Percentiles rank a stretch among this genome's conserved stretches.
phyloP scores from a whole-genome alignment of 805 yeast species.

The Saccharomycopsis vini region DNA sequence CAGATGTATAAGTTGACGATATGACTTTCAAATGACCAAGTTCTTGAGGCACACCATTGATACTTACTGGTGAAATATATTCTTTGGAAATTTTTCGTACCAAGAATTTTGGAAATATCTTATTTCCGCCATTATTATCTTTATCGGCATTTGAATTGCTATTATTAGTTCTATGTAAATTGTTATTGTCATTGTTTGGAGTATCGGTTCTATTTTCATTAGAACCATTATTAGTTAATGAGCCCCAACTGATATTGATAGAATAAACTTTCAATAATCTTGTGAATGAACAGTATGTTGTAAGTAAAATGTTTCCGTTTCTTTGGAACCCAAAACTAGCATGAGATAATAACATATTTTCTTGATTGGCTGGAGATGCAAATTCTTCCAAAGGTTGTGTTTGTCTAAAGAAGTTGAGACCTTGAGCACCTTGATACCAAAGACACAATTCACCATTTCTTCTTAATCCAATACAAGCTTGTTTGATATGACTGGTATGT shows the following conservation, averaged over 20 bases:
- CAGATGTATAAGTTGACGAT: slow-evolving; percentile 32
- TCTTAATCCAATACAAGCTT: slow-evolving; percentile 62
- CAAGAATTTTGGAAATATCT: slow-evolving; percentile 31
- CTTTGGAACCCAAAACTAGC: slow-evolving; percentile 46
- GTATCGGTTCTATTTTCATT: not conserved
- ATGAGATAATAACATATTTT: slow-evolving; percentile 21
- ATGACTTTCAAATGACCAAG: slow-evolving; percentile 31
- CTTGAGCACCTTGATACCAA: slow-evolving; percentile 58
- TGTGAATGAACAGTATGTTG: slow-evolving; percentile 31
- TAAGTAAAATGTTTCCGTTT: slow-evolving; percentile 38
- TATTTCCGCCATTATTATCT: slow-evolving; percentile 1
- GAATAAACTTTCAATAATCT: slow-evolving; percentile 33
- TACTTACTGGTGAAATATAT: slow-evolving; percentile 11
- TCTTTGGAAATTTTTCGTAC: slow-evolving; percentile 27
- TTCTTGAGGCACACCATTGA: slow-evolving; percentile 20
- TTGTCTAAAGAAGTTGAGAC: slow-evolving; percentile 44
- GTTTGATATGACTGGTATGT: too few relatives aligned
- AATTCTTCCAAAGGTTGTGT: slow-evolving; percentile 25
- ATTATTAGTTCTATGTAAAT: too few relatives aligned
- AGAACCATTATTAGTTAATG: slow-evolving; percentile 24
- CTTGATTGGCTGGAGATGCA: not conserved
- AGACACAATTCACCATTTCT: slow-evolving; percentile 50
- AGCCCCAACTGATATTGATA: slow-evolving; percentile 49
- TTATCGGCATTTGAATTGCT: too few relatives aligned
- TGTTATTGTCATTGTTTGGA: slow-evolving; percentile 33